These are phyloP conservation scores for Eudorina sp. DNA, from an alignment of 139 green algal species.

Conservation along the genomic window DNA sequence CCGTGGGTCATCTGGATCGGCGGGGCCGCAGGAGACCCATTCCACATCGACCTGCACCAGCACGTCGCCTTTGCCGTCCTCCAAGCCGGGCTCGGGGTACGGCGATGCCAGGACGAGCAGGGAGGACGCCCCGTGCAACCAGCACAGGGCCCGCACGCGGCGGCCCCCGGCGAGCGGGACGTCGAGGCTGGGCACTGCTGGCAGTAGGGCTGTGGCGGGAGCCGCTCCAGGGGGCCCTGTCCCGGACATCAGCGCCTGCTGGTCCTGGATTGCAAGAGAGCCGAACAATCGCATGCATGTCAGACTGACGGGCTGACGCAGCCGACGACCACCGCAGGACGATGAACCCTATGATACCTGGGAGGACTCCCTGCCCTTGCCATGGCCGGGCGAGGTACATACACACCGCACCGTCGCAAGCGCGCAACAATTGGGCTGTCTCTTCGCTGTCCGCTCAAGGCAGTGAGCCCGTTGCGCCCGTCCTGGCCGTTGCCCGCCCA, in stretches of 20 bases:
- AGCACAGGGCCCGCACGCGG: conserved; percentile 35
- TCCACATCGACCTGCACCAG: conserved; percentile 48
- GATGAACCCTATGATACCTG: too few relatives aligned
- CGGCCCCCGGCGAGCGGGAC: conserved; percentile 54
- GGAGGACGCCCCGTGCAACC: conserved; percentile 22
- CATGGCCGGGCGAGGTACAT: too few relatives aligned
- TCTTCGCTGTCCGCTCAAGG: too few relatives aligned
- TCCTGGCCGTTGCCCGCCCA: too few relatives aligned
- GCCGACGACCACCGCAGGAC: too few relatives aligned
- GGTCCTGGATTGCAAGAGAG: conserved; percentile 1
- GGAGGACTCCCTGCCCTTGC: too few relatives aligned
- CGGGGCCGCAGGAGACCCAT: conserved; percentile 25
- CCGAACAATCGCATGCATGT: too few relatives aligned
- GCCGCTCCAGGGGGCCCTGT: not conserved
- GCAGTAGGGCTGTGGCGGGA: not conserved
- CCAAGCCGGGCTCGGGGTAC: conserved; percentile 40
- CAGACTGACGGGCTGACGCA: too few relatives aligned
- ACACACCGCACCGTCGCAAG: too few relatives aligned
- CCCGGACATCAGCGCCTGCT: conserved; percentile 6
- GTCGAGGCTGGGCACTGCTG: not conserved
- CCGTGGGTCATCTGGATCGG: conserved; percentile 8
- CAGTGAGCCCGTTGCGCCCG: too few relatives aligned
- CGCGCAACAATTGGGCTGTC: too few relatives aligned
- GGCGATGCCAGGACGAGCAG: conserved; percentile 65
- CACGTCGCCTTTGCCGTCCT: conserved; percentile 51